Percentiles rank a stretch among this genome's conserved stretches.
Evolutionary conservation across 768 basidiomycete species (phyloP).

Genomic region (Cystobasidium onofrii): DNA sequence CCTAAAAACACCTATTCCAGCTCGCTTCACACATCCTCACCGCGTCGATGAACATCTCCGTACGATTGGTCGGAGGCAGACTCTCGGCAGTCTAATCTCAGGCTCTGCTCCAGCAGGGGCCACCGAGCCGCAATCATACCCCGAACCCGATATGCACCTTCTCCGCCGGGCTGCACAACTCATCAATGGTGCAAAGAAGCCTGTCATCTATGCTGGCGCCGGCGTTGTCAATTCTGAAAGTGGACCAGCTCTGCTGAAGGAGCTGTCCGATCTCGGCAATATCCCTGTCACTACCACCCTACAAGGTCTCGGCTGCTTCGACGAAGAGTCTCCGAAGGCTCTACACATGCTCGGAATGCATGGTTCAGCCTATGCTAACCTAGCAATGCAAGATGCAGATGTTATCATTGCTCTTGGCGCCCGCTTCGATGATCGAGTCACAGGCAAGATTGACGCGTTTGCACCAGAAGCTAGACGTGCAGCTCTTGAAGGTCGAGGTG

Average conservation of each 20-base stretch:
- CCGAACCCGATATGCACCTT: slow-evolving; percentile 56
- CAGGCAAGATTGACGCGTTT: slow-evolving; percentile 77
- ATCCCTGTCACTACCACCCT: slow-evolving; percentile 96
- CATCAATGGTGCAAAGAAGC: slow-evolving; percentile 84
- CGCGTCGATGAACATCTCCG: slow-evolving; percentile 26
- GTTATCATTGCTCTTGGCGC: slow-evolving; percentile 94
- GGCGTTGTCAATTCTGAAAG: slow-evolving; percentile 73
- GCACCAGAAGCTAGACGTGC: slow-evolving; percentile 85
- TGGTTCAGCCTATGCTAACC: slow-evolving; percentile 90
- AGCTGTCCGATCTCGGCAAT: slow-evolving; percentile 73
- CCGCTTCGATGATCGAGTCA: slow-evolving; percentile 96
- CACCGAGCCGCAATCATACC: slow-evolving; percentile 54
- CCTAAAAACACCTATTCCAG: slow-evolving; percentile 62
- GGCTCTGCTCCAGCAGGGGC: slow-evolving; percentile 71
- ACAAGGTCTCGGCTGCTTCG: slow-evolving; percentile 89
- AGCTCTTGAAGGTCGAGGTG: slow-evolving; percentile 73
- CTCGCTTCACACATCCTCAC: slow-evolving; percentile 33
- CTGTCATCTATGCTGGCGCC: slow-evolving; percentile 85
- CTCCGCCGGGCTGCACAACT: slow-evolving; percentile 76
- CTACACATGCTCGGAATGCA: slow-evolving; percentile 99
- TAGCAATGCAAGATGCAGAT: slow-evolving; percentile 95
- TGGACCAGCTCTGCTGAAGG: slow-evolving; percentile 71
- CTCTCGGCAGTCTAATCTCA: background rate
- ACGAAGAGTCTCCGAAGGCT: slow-evolving; percentile 71
- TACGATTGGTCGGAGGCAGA: slow-evolving; percentile 8